phyloP scores from a whole-genome alignment of 345 rosid species.

The Geranium brycei region DNA sequence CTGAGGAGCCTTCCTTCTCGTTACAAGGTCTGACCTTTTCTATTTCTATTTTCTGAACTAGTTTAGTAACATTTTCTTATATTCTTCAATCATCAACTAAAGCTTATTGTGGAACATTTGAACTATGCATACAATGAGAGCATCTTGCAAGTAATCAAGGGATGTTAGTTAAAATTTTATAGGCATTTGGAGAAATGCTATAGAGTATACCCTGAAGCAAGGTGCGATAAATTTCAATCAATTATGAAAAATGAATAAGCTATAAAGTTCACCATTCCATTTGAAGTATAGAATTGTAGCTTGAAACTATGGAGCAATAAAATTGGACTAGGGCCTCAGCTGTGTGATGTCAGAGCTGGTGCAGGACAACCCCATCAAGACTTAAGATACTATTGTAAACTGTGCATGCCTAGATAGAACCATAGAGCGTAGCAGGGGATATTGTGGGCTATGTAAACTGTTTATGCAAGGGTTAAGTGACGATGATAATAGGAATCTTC shows the following conservation, averaged over 20 bases:
- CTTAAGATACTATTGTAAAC: not conserved
- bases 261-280: not conserved
- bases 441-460: too few relatives aligned
- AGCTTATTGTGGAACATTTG: too few relatives aligned
- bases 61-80: not conserved
- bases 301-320: not conserved
- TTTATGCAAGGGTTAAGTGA: too few relatives aligned
- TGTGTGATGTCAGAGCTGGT: not conserved
- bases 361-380: not conserved
- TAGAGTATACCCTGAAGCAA: too few relatives aligned
- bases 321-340: not conserved
- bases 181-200: too few relatives aligned
- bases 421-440: too few relatives aligned
- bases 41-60: not conserved
- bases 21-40: conserved; percentile 49
- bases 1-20: conserved; percentile 83
- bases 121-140: too few relatives aligned
- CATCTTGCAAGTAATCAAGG: too few relatives aligned
- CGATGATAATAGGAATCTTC: too few relatives aligned
- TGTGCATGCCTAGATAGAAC: too few relatives aligned
- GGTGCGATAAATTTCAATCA: too few relatives aligned
- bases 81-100: not conserved
- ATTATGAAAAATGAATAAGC: not conserved
- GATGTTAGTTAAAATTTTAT: too few relatives aligned
- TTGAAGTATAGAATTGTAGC: not conserved